Percentiles rank a stretch among this genome's conserved stretches.
Evolutionary conservation across 169 alveolate genomes (phyloP).

Genomic region (Plasmodium inui): DNA sequence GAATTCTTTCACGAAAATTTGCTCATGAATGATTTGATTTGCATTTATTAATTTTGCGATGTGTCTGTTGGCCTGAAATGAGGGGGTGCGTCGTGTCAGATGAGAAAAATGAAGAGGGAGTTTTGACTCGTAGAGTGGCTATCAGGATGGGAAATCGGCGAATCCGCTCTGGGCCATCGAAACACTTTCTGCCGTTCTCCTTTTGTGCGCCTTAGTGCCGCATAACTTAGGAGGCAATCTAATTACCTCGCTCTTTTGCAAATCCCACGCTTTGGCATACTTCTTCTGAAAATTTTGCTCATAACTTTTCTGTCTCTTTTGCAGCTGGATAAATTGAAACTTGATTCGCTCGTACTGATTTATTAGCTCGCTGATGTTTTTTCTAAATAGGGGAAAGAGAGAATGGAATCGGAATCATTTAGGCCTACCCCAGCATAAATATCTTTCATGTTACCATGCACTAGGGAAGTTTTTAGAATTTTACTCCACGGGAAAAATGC

Average conservation of each 20-base stretch:
- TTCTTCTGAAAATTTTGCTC: slow-evolving; percentile 51
- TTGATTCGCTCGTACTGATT: slow-evolving; percentile 65
- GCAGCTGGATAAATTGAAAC: slow-evolving; percentile 56
- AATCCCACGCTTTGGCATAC: slow-evolving; percentile 59
- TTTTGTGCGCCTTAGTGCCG: not conserved
- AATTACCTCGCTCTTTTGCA: slow-evolving; percentile 54
- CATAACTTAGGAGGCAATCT: not conserved
- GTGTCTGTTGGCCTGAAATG: slow-evolving; percentile 35
- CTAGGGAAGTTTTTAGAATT: not conserved
- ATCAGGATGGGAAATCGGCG: not conserved
- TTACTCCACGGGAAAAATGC: not conserved
- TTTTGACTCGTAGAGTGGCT: not conserved
- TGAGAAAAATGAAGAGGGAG: not conserved
- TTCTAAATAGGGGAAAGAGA: not conserved
- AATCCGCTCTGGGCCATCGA: not conserved
- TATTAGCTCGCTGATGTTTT: slow-evolving; percentile 33
- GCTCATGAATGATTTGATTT: slow-evolving; percentile 55
- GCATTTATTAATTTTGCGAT: slow-evolving; percentile 62
- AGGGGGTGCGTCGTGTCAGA: not conserved
- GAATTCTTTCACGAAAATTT: slow-evolving; percentile 57
- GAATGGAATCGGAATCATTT: not conserved
- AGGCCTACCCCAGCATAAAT: not conserved
- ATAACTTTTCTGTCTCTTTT: slow-evolving; percentile 64
- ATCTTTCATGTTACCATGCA: not conserved
- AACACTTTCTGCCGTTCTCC: not conserved